Percentiles rank a stretch among this genome's conserved stretches.
Evolutionary conservation across 805 yeast species (phyloP).

Genomic region (Candida koratica): DNA sequence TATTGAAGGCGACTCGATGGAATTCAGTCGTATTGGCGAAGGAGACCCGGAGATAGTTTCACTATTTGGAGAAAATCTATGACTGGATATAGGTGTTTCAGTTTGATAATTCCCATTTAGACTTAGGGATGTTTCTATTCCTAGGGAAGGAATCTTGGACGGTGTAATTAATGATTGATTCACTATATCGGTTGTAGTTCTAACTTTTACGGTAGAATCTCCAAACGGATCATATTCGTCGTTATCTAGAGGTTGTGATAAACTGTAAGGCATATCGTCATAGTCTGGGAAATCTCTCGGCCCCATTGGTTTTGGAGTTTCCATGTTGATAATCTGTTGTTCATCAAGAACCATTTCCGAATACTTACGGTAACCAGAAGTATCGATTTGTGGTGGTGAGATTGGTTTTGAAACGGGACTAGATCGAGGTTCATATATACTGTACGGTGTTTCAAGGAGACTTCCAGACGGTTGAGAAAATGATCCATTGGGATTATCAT

Average conservation of each 20-base stretch:
- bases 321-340: constrained; percentile 7
- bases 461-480: background rate
- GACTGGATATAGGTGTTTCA: background rate
- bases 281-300: constrained; percentile 39
- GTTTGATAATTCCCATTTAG: background rate
- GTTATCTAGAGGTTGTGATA: constrained; percentile 8
- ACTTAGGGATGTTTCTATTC: background rate
- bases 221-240: constrained; percentile 3
- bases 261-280: constrained; percentile 16
- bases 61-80: background rate
- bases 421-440: constrained; percentile 2
- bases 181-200: constrained; percentile 10
- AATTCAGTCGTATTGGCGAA: constrained; percentile 4
- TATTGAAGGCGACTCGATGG: too few relatives aligned
- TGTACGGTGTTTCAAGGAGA: too few relatives aligned
- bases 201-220: background rate
- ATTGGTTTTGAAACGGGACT: background rate
- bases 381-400: background rate
- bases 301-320: constrained; percentile 35
- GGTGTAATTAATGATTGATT: constrained; percentile 12
- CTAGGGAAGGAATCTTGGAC: constrained; percentile 13
- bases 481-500: background rate
- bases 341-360: constrained; percentile 6
- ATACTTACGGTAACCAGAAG: background rate
- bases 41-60: constrained; percentile 2